These are phyloP conservation scores for Turnera subulata DNA, from an alignment of 345 rosid species.

Conservation along the genomic window DNA sequence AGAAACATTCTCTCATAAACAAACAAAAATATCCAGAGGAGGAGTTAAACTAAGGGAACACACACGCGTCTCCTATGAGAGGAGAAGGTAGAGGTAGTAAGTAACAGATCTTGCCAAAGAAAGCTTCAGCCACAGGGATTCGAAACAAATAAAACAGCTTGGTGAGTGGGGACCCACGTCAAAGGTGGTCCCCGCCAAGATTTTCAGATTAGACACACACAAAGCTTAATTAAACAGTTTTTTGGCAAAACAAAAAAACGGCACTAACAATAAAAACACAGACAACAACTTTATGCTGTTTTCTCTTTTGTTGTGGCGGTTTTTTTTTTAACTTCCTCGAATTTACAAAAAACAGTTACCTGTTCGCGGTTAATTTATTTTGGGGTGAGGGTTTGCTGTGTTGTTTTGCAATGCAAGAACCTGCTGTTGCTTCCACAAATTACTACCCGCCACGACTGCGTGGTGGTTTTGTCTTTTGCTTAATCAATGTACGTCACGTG, in stretches of 20 bases:
- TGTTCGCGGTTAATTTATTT: not conserved
- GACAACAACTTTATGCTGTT: conserved; percentile 4
- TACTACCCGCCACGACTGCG: too few species aligned
- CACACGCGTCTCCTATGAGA: conserved; percentile 6
- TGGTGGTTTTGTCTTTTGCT: too few species aligned
- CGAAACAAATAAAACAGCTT: conserved; percentile 10
- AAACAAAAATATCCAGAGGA: not conserved
- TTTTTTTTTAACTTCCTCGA: not conserved
- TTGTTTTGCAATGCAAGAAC: too few species aligned
- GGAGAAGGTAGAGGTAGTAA: conserved; percentile 8
- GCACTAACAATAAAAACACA: conserved; percentile 2
- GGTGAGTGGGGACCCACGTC: conserved; percentile 6
- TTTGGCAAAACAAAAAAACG: conserved; percentile 2
- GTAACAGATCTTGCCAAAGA: conserved; percentile 4
- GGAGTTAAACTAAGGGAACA: not conserved
- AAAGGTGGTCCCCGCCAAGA: not conserved
- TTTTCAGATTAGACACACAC: not conserved
- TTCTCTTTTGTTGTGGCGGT: conserved; percentile 2
- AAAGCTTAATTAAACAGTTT: not conserved
- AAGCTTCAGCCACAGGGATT: conserved; percentile 9
- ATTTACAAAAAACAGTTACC: not conserved
- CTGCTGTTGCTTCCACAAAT: too few species aligned
- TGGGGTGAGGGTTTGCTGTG: not conserved
- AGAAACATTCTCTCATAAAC: conserved; percentile 2
- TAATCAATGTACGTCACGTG: too few species aligned